A percentile compares a stretch with the other conserved stretches of the same genome.
These are phyloP conservation scores for Lizanozyma gosingica DNA, from an alignment of 1,139 yeast genomes.

Conservation along the genomic window DNA sequence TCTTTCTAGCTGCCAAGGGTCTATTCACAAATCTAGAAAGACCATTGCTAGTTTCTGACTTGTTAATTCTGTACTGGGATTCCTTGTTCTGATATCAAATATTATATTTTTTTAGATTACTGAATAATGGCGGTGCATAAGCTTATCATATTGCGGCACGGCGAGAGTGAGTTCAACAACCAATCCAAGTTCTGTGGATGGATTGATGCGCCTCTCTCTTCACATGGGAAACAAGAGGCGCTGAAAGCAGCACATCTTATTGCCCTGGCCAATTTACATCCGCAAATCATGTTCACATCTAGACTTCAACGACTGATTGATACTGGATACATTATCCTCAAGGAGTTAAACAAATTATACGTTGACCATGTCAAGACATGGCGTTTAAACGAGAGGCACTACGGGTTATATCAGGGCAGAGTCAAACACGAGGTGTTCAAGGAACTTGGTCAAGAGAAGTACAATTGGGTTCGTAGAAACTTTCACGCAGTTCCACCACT, in stretches of 20 bases:
- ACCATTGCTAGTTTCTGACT: slow-evolving; percentile 25
- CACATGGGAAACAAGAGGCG: slow-evolving; percentile 58
- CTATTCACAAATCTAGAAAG: no score
- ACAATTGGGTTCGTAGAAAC: slow-evolving; percentile 80
- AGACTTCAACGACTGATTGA: slow-evolving; percentile 56
- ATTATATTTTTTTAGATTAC: slow-evolving; percentile 4
- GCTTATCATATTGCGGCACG: slow-evolving; percentile 58
- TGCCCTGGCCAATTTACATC: slow-evolving; percentile 25
- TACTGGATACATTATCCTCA: slow-evolving; percentile 53
- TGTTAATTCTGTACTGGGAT: slow-evolving; percentile 31
- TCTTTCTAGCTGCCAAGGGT: no score
- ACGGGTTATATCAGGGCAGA: slow-evolving; percentile 98
- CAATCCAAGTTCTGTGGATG: slow-evolving; percentile 72
- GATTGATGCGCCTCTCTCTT: slow-evolving; percentile 64
- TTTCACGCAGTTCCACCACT: slow-evolving; percentile 64
- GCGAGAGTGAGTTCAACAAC: slow-evolving; percentile 68
- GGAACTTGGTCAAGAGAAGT: slow-evolving; percentile 83
- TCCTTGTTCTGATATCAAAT: slow-evolving; percentile 18
- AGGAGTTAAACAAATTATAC: slow-evolving; percentile 35
- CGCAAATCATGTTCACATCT: slow-evolving; percentile 56
- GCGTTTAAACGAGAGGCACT: slow-evolving; percentile 93
- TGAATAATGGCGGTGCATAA: slow-evolving; percentile 19
- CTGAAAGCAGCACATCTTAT: slow-evolving; percentile 48
- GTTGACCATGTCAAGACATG: slow-evolving; percentile 48
- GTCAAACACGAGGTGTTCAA: slow-evolving; percentile 92